Percentiles rank a stretch among this genome's conserved stretches.
These are phyloP conservation scores for Diversispora epigaea DNA, from an alignment of 192 early-diverging fungal species.

Conservation along the genomic window DNA sequence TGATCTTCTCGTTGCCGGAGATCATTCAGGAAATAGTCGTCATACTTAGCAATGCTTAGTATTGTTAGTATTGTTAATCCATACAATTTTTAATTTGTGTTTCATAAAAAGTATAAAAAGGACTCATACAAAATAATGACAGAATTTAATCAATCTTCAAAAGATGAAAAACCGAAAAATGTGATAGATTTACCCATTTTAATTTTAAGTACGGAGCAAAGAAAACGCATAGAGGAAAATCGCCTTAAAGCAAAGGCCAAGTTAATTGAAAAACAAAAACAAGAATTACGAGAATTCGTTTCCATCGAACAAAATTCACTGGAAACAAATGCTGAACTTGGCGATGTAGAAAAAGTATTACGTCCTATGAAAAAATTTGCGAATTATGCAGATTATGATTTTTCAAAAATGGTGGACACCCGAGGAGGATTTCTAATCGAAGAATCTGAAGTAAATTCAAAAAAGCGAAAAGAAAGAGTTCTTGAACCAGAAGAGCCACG, in stretches of 20 bases:
- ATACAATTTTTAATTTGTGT: no score
- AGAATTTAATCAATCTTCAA: no score
- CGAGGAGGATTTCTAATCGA: conserved; percentile 83
- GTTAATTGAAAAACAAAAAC: conserved; percentile 1
- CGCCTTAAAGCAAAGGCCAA: conserved; percentile 10
- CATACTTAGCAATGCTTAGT: no score
- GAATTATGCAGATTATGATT: conserved; percentile 76
- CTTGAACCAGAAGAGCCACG: conserved; percentile 48
- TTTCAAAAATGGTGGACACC: conserved; percentile 82
- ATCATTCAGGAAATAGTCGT: no score
- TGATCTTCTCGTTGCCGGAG: no score
- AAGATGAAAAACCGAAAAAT: no score
- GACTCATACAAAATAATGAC: no score
- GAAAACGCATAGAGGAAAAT: conserved; percentile 26
- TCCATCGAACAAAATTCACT: no score
- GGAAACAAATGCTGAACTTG: neutral
- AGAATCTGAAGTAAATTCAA: conserved; percentile 40
- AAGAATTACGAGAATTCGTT: neutral
- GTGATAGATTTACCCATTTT: neutral
- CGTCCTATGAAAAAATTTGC: conserved; percentile 41
- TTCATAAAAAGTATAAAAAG: no score
- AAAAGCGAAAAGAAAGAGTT: conserved; percentile 42
- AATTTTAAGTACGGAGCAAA: neutral
- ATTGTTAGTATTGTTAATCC: no score
- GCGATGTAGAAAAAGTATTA: neutral